phyloP scores from a whole-genome alignment of 768 basidiomycete species.

The Macrolepiota fuliginosa region DNA sequence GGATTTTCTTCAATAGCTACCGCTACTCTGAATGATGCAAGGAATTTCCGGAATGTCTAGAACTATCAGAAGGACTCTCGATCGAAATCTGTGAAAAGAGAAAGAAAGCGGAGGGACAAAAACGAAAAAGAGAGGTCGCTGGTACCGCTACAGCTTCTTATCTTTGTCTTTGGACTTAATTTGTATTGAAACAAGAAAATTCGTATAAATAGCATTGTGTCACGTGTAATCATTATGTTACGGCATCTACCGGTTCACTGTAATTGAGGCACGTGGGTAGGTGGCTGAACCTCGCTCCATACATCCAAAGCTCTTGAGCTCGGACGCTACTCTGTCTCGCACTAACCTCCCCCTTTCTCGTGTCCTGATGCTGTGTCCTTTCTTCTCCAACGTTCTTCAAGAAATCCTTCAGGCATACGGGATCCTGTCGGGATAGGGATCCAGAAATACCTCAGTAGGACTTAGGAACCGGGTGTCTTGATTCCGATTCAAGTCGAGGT shows the following conservation, averaged over 20 bases:
- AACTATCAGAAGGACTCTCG: too few relatives aligned
- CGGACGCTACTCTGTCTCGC: slow-evolving; percentile 23
- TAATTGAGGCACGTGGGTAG: slow-evolving; percentile 25
- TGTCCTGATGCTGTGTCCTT: slow-evolving; percentile 11
- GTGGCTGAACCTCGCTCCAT: slow-evolving; percentile 34
- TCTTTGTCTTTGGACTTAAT: too few relatives aligned
- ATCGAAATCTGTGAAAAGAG: too few relatives aligned
- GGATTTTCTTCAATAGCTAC: too few relatives aligned
- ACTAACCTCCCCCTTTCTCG: slow-evolving; percentile 21
- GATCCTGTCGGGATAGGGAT: neutral
- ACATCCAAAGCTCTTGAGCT: slow-evolving; percentile 24
- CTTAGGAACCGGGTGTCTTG: neutral
- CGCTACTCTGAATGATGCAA: too few relatives aligned
- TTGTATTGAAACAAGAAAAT: too few relatives aligned
- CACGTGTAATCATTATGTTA: slow-evolving; percentile 14
- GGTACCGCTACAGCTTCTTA: too few relatives aligned
- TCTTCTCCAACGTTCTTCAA: neutral
- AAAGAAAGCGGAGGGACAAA: too few relatives aligned
- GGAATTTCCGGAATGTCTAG: too few relatives aligned
- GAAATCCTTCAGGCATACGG: neutral
- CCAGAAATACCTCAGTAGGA: neutral
- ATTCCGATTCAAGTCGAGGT: slow-evolving; percentile 2
- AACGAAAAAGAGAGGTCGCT: too few relatives aligned
- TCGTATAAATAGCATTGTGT: neutral
- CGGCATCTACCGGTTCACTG: slow-evolving; percentile 25